These are phyloP conservation scores for Corylus heterophylla DNA, from an alignment of 306 rosid species.

Conservation along the genomic window DNA sequence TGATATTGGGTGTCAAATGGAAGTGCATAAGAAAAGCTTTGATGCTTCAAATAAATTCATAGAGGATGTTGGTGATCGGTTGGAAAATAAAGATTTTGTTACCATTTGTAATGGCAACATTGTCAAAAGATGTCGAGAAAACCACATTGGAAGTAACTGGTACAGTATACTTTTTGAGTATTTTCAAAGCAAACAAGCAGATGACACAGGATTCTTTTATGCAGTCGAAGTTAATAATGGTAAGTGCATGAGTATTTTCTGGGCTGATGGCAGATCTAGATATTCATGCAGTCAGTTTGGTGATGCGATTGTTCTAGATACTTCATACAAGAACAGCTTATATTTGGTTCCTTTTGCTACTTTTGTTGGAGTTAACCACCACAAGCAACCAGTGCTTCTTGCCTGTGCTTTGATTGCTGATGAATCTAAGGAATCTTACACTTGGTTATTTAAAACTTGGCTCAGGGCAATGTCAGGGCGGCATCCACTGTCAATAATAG, in stretches of 20 bases:
- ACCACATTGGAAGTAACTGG: conserved; percentile 82
- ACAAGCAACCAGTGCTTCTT: conserved; percentile 91
- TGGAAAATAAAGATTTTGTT: conserved; percentile 58
- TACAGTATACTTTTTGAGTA: conserved; percentile 70
- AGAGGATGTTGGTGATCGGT: conserved; percentile 62
- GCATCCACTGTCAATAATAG: conserved; percentile 75
- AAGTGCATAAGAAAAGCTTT: conserved; percentile 39
- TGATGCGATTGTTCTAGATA: conserved; percentile 74
- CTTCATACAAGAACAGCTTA: conserved; percentile 72
- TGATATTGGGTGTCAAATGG: conserved; percentile 53
- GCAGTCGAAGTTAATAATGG: conserved; percentile 77
- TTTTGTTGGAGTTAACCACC: conserved; percentile 91
- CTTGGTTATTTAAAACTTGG: conserved; percentile 95
- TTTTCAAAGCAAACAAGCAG: conserved; percentile 83
- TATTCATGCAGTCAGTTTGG: conserved; percentile 93
- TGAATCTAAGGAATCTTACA: conserved; percentile 81
- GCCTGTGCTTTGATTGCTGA: conserved; percentile 92
- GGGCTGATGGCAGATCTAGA: conserved; percentile 98
- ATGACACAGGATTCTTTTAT: conserved; percentile 93
- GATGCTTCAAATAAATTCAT: conserved; percentile 56
- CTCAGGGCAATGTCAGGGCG: conserved; percentile 78
- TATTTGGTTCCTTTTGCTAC: conserved; percentile 85
- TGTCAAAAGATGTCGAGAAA: conserved; percentile 67
- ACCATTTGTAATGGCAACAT: conserved; percentile 50
- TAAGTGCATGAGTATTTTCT: conserved; percentile 84